These are phyloP conservation scores for Saccharomycopsis crataegensis DNA, from an alignment of 1,139 yeast species.

Conservation along the genomic window DNA sequence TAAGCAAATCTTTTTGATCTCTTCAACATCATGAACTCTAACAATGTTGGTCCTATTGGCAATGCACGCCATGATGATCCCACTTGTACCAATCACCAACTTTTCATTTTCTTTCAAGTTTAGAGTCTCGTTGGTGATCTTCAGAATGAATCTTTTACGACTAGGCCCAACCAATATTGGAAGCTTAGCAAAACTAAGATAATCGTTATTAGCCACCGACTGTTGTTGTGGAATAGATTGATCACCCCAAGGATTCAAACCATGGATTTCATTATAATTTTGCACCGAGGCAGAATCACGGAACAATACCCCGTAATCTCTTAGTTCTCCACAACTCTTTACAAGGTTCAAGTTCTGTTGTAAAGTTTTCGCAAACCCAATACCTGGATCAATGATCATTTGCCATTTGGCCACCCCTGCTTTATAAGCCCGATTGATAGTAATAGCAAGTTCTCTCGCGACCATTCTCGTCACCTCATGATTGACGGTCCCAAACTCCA, in stretches of 20 bases:
- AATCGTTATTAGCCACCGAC: slow-evolving; percentile 14
- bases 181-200: slow-evolving; percentile 39
- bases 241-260: slow-evolving; percentile 26
- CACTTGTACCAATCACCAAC: slow-evolving; percentile 38
- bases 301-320: slow-evolving; percentile 37
- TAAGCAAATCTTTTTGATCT: slow-evolving; percentile 52
- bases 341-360: slow-evolving; percentile 63
- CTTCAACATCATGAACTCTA: slow-evolving; percentile 79
- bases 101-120: slow-evolving; percentile 15
- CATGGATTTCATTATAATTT: slow-evolving; percentile 24
- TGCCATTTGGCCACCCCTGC: slow-evolving; percentile 85
- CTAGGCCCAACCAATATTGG: slow-evolving; percentile 83
- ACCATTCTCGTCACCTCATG: slow-evolving; percentile 27
- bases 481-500: slow-evolving; percentile 31
- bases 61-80: slow-evolving; percentile 69
- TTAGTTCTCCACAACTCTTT: slow-evolving; percentile 48
- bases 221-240: not conserved
- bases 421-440: slow-evolving; percentile 48
- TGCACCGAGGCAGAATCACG: slow-evolving; percentile 19
- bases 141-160: slow-evolving; percentile 79
- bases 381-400: slow-evolving; percentile 84
- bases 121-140: slow-evolving; percentile 39
- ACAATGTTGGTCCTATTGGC: slow-evolving; percentile 74
- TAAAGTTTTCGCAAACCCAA: slow-evolving; percentile 82
- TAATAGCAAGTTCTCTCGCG: slow-evolving; percentile 56